A percentile compares a stretch with the other conserved stretches of the same genome.
Conservation (phyloP, 768 basidiomycete species). For the Amylocystis lapponica region DNA sequence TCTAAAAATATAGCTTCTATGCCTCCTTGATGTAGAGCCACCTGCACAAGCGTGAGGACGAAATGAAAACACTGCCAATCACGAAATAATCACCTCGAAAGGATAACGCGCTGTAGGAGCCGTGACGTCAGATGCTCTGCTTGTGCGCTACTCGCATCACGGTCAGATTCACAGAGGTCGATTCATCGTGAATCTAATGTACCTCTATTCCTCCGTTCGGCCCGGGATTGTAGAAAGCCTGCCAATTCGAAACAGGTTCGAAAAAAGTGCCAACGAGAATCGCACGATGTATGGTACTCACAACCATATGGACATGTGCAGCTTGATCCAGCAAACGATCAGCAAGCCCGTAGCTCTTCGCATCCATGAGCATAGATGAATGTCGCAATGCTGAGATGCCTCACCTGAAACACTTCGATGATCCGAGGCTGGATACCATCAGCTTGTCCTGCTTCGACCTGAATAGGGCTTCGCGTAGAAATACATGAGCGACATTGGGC, state of each 20-base stretch:
- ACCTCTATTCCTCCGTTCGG: slow-evolving; percentile 59
- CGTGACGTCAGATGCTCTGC: slow-evolving; percentile 58
- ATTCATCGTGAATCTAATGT: slow-evolving; percentile 1
- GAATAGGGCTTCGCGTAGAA: slow-evolving; percentile 32
- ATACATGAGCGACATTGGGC: neutral
- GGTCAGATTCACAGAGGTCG: neutral
- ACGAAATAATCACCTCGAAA: slow-evolving; percentile 45
- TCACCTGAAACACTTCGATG: slow-evolving; percentile 44
- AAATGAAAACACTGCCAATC: neutral
- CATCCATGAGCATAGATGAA: neutral
- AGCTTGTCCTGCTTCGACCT: slow-evolving; percentile 43
- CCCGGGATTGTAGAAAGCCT: slow-evolving; percentile 79
- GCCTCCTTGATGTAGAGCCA: slow-evolving; percentile 58
- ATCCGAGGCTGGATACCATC: slow-evolving; percentile 54
- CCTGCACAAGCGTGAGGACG: slow-evolving; percentile 24
- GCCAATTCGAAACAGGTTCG: neutral
- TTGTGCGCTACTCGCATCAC: slow-evolving; percentile 41
- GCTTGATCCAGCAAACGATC: slow-evolving; percentile 58
- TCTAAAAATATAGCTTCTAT: slow-evolving; percentile 57
- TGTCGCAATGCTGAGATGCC: neutral
- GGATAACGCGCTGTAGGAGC: slow-evolving; percentile 65
- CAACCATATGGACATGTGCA: slow-evolving; percentile 64
- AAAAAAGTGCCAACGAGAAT: no score
- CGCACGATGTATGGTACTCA: no score
- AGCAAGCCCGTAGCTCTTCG: slow-evolving; percentile 71